These are phyloP conservation scores for Ascochyta clinopodiicola DNA, from an alignment of 2,329 filamentous ascomycete genomes.

Conservation along the genomic window DNA sequence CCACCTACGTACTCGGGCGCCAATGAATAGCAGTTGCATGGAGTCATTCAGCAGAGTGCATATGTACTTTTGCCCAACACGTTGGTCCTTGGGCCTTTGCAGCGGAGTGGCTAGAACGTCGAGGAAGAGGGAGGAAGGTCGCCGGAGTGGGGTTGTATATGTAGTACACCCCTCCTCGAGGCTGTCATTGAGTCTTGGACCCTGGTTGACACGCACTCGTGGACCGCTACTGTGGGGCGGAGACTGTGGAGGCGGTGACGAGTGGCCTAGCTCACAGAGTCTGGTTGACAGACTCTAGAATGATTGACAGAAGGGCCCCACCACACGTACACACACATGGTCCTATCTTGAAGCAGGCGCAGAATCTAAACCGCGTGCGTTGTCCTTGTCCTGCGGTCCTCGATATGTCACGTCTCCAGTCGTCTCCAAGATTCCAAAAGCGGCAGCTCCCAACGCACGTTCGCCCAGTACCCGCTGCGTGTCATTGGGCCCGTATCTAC, in stretches of 20 bases:
- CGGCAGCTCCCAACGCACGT: constrained; percentile 28
- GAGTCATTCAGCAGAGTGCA: constrained; percentile 3
- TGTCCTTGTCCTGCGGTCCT: constrained; percentile 27
- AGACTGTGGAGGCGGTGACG: not conserved
- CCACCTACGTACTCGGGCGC: constrained; percentile 8
- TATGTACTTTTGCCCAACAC: not conserved
- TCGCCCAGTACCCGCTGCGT: constrained; percentile 28
- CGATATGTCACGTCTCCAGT: not conserved
- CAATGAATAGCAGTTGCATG: constrained; percentile 10
- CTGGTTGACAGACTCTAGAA: constrained; percentile 2
- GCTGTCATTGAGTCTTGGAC: constrained; percentile 7
- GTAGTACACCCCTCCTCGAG: constrained; percentile 13
- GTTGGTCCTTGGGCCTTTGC: constrained; percentile 5
- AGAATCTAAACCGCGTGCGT: constrained; percentile 32
- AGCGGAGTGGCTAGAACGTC: constrained; percentile 4
- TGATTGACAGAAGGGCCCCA: constrained; percentile 19
- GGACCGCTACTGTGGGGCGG: not conserved
- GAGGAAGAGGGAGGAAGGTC: constrained; percentile 9
- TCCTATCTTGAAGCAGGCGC: constrained; percentile 10
- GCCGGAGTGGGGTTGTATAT: constrained; percentile 1
- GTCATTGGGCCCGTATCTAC: constrained; percentile 24
- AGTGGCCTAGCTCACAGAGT: not conserved
- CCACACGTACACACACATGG: not conserved
- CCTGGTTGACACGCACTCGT: constrained; percentile 7
- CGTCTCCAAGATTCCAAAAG: constrained; percentile 11